A percentile compares a stretch with the other conserved stretches of the same genome.
Conservation (phyloP, 2,329 filamentous ascomycete genomes). For the Ophiostoma novo-ulmi region DNA sequence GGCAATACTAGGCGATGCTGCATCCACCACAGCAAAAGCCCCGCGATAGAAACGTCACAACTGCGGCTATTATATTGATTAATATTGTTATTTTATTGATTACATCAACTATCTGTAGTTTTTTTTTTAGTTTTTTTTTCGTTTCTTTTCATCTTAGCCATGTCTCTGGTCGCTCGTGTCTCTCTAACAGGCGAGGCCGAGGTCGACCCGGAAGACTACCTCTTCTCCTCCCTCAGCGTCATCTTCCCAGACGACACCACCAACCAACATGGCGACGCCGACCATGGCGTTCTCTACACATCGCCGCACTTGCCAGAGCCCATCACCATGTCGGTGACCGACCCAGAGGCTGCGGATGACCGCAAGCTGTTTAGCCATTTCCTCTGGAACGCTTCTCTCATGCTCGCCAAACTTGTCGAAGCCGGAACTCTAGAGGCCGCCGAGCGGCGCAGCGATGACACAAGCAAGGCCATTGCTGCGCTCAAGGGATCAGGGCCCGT, state of each 20-base stretch:
- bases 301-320: slow-evolving; percentile 47
- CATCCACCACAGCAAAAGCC: not conserved
- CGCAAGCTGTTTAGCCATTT: slow-evolving; percentile 64
- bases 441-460: slow-evolving; percentile 24
- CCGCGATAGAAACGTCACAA: not conserved
- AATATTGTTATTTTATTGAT: not conserved
- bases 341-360: slow-evolving; percentile 49
- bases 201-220: slow-evolving; percentile 53
- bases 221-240: slow-evolving; percentile 54
- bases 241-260: slow-evolving; percentile 65
- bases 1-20: slow-evolving; percentile 3
- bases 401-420: slow-evolving; percentile 53
- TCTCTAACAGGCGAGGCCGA: slow-evolving; percentile 37
- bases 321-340: slow-evolving; percentile 43
- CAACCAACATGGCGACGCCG: slow-evolving; percentile 60
- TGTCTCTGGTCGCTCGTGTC: slow-evolving; percentile 47
- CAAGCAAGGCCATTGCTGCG: not conserved
- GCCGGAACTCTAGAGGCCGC: slow-evolving; percentile 38
- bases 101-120: not conserved
- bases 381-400: slow-evolving; percentile 62
- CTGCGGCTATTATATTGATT: not conserved
- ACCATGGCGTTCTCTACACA: slow-evolving; percentile 55
- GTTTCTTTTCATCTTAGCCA: slow-evolving; percentile 27
- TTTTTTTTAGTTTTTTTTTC: no score
- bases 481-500: not conserved